phyloP scores from a whole-genome alignment of 2,329 filamentous ascomycete genomes.

The Xylaria sp. region DNA sequence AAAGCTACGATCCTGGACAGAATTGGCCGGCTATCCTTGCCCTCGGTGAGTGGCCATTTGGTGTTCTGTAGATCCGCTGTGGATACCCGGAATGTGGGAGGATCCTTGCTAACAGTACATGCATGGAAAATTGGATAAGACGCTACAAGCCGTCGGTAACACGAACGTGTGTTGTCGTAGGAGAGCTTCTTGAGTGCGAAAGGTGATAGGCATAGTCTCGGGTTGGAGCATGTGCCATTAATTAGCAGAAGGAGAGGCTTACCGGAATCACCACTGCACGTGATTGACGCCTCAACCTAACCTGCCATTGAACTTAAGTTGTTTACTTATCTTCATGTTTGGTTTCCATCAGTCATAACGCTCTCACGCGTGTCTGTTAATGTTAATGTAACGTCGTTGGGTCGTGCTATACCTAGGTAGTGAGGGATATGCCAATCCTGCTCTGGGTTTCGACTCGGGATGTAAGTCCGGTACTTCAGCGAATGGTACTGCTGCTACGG shows the following conservation, averaged over 20 bases:
- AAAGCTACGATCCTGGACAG: constrained; percentile 2
- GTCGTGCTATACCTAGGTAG: background rate
- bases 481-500: constrained; percentile 8
- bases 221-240: constrained; percentile 22
- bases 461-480: background rate
- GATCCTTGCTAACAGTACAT: constrained; percentile 39
- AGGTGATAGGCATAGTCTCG: background rate
- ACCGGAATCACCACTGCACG: background rate
- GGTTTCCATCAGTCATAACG: background rate
- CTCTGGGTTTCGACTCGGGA: constrained; percentile 15
- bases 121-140: constrained; percentile 43
- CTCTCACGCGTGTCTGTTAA: background rate
- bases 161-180: constrained; percentile 25
- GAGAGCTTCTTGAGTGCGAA: constrained; percentile 1
- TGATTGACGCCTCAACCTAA: background rate
- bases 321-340: background rate
- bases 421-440: constrained; percentile 3
- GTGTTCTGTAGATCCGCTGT: constrained; percentile 39
- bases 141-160: constrained; percentile 43
- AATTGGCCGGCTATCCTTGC: constrained; percentile 21
- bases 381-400: background rate
- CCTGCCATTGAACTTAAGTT: background rate
- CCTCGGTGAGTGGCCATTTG: constrained; percentile 38
- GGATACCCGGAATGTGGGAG: constrained; percentile 46
- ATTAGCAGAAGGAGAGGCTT: background rate